Conservation (phyloP, 306 rosid genomes). For the Quercus variabilis region DNA sequence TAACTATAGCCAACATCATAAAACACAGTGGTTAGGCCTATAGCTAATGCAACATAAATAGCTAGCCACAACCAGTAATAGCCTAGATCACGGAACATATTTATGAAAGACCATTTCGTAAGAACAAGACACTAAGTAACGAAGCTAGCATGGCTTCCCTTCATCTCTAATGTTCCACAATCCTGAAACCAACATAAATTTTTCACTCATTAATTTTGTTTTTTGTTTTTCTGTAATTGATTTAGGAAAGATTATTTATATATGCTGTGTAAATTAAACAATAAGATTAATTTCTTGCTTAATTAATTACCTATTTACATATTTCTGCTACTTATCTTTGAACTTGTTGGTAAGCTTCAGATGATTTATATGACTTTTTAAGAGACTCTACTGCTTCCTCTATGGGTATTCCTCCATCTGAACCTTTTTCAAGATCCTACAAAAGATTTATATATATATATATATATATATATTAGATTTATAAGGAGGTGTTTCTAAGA, state of each 20-base stretch:
- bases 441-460: neutral
- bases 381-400: constrained; percentile 28
- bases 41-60: constrained; percentile 28
- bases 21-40: constrained; percentile 50
- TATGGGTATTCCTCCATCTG: neutral
- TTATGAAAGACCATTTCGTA: constrained; percentile 36
- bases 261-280: too few relatives aligned
- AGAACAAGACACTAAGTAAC: constrained; percentile 40
- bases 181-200: constrained; percentile 19
- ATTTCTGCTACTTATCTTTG: constrained; percentile 10
- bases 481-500: too few relatives aligned
- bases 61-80: constrained; percentile 43
- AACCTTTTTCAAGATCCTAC: constrained; percentile 30
- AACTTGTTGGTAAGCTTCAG: constrained; percentile 17
- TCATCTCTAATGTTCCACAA: constrained; percentile 22
- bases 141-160: constrained; percentile 39
- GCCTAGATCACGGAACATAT: constrained; percentile 36
- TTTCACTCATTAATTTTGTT: neutral
- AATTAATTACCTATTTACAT: constrained; percentile 10
- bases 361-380: constrained; percentile 15
- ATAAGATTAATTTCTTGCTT: too few relatives aligned
- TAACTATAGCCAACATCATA: constrained; percentile 23
- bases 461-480: neutral
- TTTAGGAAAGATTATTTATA: neutral
- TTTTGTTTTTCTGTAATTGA: neutral